Evolutionary conservation across 139 green algal genomes (phyloP), one percentile per base, ranked within the genome.

Genomic region (Chlamydomonas applanata): DNA sequence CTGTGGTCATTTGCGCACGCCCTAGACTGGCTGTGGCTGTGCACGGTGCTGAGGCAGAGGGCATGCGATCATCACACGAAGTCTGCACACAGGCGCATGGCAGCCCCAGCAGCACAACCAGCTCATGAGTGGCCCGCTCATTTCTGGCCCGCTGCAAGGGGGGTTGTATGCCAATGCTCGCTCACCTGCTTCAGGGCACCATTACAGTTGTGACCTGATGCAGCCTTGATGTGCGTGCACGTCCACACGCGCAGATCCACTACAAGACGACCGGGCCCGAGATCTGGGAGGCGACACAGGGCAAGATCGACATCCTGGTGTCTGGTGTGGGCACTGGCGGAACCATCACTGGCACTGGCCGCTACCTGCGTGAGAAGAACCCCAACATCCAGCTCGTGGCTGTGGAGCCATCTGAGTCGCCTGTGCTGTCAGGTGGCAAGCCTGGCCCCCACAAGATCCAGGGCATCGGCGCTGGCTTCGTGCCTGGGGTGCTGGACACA

Each of bases 401-500:
- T 3, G 91, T 97, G 69, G 93, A 97, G 85, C 93, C 93, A 1
- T 71, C 76, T 11, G 93, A 96, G 86, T 90, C 77, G 49, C 81
- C 91, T 11, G 85, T 96, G 19, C 84, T 95, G 68, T 85, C 75
- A 13, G 90, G 91, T 34, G 89, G 91, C 72, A 86, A 82, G 69
- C 93, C 94, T 13, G 92, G 94, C 1, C 94, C 94, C 1, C 95
- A 98, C 87, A 98, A 98, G 84, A 98, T 99, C 78, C 95, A 98
- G 76, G 91, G 96, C 80, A 99, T 99, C 68, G 96, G 96, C 34
- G 96, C 96, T 0, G 96, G 96, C 11, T 99, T 99, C 75, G 88
- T 99, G 9, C 96, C 96, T 19, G 91, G 89, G 27, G 90, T 92
- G 63, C 82, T 96, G 11, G 83, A 96, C 80, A 84, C 81, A 32